phyloP scores from a whole-genome alignment of 2,329 filamentous ascomycete genomes.

The Fusarium torulosum region DNA sequence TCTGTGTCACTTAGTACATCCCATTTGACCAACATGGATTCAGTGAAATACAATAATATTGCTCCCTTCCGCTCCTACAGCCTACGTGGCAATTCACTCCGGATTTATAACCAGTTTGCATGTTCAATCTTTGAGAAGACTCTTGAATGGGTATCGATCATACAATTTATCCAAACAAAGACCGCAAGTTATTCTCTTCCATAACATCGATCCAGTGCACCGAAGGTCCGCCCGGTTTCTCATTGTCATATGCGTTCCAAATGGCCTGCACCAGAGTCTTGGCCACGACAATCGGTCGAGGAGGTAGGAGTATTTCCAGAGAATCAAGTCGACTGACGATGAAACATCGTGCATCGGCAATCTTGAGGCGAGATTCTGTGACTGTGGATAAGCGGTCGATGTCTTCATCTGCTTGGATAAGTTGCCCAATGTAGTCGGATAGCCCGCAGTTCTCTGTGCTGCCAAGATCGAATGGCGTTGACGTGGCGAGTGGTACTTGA shows the following conservation, averaged over 20 bases:
- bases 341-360: slow-evolving; percentile 32
- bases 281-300: slow-evolving; percentile 31
- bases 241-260: slow-evolving; percentile 40
- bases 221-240: not conserved
- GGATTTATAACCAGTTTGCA: too few species aligned
- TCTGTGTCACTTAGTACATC: too few species aligned
- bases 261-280: slow-evolving; percentile 33
- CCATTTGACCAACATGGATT: not conserved
- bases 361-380: slow-evolving; percentile 18
- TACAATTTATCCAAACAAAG: slow-evolving; percentile 35
- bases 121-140: not conserved
- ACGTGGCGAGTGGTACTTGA: not conserved
- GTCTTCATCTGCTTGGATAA: slow-evolving; percentile 31
- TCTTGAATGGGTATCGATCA: not conserved
- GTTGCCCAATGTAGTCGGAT: slow-evolving; percentile 31
- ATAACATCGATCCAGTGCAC: slow-evolving; percentile 45
- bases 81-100: too few species aligned
- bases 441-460: slow-evolving; percentile 28
- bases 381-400: slow-evolving; percentile 12
- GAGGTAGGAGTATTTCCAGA: slow-evolving; percentile 28
- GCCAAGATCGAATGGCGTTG: not conserved
- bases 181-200: slow-evolving; percentile 41
- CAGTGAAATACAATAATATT: too few species aligned
- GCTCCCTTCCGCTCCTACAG: too few species aligned
- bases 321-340: slow-evolving; percentile 10